These are phyloP conservation scores for Persicaria maculosa DNA, from an alignment of 148 eudicot species.

Conservation along the genomic window DNA sequence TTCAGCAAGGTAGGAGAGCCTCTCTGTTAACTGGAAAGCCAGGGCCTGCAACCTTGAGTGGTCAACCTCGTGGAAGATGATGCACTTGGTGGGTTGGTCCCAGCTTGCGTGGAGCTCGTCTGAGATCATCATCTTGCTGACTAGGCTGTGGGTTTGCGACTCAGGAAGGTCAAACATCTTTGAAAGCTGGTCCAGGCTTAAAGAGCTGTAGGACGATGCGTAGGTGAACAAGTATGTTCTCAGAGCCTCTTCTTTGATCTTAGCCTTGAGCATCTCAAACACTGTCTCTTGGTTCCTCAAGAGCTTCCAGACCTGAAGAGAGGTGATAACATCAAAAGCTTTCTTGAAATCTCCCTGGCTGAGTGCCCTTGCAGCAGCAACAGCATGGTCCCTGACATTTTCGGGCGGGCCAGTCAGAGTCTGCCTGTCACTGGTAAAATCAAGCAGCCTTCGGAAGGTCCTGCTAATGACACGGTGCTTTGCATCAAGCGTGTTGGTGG, in stretches of 20 bases:
- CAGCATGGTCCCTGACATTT: slow-evolving; percentile 65
- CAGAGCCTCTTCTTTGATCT: slow-evolving; percentile 72
- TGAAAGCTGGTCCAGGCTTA: slow-evolving; percentile 63
- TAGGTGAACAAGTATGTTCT: slow-evolving; percentile 62
- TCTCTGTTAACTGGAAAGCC: slow-evolving; percentile 73
- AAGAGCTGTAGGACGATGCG: slow-evolving; percentile 43
- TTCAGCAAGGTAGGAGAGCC: slow-evolving; percentile 64
- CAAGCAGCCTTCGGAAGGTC: slow-evolving; percentile 65
- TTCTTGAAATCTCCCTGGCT: slow-evolving; percentile 69
- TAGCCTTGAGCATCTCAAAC: slow-evolving; percentile 59
- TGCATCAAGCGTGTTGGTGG: slow-evolving; percentile 62
- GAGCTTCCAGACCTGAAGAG: slow-evolving; percentile 79
- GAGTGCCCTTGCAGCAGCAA: slow-evolving; percentile 74
- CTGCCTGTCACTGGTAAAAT: slow-evolving; percentile 51
- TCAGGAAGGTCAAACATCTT: slow-evolving; percentile 80
- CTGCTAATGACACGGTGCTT: slow-evolving; percentile 70
- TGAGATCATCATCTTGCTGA: slow-evolving; percentile 81
- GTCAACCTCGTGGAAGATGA: slow-evolving; percentile 66
- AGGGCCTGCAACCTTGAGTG: slow-evolving; percentile 66
- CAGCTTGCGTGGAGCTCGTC: slow-evolving; percentile 82
- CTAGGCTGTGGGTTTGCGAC: slow-evolving; percentile 49
- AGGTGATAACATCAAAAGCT: slow-evolving; percentile 60
- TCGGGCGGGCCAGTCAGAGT: slow-evolving; percentile 83
- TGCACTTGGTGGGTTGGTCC: slow-evolving; percentile 76
- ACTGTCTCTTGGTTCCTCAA: slow-evolving; percentile 48